phyloP scores from a whole-genome alignment of 192 early-diverging fungal genomes.

The Coemansia sp. region DNA sequence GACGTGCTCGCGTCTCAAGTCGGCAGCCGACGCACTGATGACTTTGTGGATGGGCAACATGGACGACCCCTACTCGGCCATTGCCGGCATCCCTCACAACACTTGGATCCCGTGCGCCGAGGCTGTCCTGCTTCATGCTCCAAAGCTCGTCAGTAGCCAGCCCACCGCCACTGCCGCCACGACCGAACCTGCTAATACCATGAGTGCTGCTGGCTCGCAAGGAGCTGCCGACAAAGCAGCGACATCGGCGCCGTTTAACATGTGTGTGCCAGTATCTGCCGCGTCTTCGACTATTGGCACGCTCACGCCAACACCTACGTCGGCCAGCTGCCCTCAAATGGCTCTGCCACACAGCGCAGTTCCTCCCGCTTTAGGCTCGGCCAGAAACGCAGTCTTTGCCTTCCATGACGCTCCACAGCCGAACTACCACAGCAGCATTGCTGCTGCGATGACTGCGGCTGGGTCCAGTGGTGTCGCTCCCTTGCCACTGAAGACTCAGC shows the following conservation, averaged over 20 bases:
- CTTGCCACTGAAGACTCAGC: constrained; percentile 48
- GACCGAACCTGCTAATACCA: neutral
- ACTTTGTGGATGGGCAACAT: constrained; percentile 52
- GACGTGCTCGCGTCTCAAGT: constrained; percentile 50
- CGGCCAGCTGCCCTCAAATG: constrained; percentile 14
- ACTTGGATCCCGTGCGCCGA: constrained; percentile 43
- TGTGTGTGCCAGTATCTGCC: constrained; percentile 34
- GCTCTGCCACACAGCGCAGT: constrained; percentile 1
- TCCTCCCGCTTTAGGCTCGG: constrained; percentile 25
- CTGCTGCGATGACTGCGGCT: constrained; percentile 25
- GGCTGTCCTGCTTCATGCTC: constrained; percentile 34
- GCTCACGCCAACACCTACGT: constrained; percentile 50
- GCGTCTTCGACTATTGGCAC: constrained; percentile 41
- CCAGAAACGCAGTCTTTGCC: constrained; percentile 30
- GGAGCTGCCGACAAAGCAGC: neutral
- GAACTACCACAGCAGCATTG: constrained; percentile 20
- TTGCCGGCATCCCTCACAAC: constrained; percentile 34
- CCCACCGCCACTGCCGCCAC: neutral
- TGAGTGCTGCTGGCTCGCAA: neutral
- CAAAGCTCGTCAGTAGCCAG: neutral
- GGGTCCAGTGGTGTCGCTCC: constrained; percentile 15
- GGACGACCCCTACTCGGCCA: constrained; percentile 50
- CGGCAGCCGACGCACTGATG: constrained; percentile 47
- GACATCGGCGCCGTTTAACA: constrained; percentile 11
- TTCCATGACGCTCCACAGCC: constrained; percentile 23